These are phyloP conservation scores for Salvia hispanica DNA, from an alignment of 257 asterid genomes.

Conservation along the genomic window DNA sequence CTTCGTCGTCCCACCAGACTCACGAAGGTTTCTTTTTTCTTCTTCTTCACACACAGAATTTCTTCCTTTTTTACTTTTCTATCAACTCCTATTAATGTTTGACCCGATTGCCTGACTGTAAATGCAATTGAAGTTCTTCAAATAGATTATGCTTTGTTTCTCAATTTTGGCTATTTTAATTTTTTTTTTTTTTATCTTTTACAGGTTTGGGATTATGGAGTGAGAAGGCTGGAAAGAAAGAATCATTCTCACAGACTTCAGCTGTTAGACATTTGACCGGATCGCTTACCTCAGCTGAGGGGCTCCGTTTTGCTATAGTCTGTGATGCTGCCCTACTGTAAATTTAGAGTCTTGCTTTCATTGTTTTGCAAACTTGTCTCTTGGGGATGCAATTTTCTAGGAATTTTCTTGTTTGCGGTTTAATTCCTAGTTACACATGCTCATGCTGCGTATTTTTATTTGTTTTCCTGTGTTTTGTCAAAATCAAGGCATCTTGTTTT, in stretches of 20 bases:
- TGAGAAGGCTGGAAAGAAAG: constrained; percentile 43
- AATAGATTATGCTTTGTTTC: neutral
- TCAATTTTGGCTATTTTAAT: neutral
- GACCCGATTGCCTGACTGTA: neutral
- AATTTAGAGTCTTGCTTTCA: constrained; percentile 3
- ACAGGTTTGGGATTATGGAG: constrained; percentile 43
- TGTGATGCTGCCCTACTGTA: constrained; percentile 39
- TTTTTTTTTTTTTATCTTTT: constrained; percentile 8
- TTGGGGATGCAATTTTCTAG: neutral
- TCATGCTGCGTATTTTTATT: neutral
- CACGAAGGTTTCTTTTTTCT: constrained; percentile 1
- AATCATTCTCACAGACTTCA: constrained; percentile 38
- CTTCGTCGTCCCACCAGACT: constrained; percentile 22
- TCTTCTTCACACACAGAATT: neutral
- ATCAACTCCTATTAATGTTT: neutral
- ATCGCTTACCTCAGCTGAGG: constrained; percentile 62
- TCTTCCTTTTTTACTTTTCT: neutral
- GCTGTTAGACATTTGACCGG: constrained; percentile 79
- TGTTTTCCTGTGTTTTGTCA: neutral
- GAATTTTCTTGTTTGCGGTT: neutral
- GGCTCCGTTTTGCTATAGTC: constrained; percentile 77
- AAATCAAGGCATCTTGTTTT: neutral
- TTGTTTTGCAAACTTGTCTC: neutral
- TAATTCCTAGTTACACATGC: neutral
- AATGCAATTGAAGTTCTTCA: neutral